Evolutionary conservation across 371 early-diverging fungal genomes (phyloP).

Genomic region (Saksenaea oblongispora): DNA sequence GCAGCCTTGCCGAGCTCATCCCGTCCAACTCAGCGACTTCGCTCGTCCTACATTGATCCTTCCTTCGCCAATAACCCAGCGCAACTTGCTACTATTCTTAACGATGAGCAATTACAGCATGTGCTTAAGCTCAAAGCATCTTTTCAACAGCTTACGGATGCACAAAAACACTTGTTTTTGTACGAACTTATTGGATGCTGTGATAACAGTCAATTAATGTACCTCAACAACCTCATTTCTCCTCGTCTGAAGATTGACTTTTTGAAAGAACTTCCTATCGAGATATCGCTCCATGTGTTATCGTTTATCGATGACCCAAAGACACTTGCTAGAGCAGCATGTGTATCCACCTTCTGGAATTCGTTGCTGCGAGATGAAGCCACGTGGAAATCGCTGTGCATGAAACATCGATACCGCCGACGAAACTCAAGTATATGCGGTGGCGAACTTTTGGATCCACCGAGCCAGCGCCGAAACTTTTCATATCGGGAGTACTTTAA

Average conservation of each 20-base stretch:
- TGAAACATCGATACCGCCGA: conserved; percentile 26
- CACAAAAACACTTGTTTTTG: conserved; percentile 31
- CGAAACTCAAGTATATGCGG: conserved; percentile 40
- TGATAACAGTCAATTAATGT: conserved; percentile 47
- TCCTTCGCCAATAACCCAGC: conserved; percentile 20
- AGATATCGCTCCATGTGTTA: conserved; percentile 72
- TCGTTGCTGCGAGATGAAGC: conserved; percentile 58
- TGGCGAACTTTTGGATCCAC: conserved; percentile 49
- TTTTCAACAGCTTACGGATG: conserved; percentile 28
- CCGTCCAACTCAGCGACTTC: no score
- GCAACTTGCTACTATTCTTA: conserved; percentile 28
- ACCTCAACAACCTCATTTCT: conserved; percentile 47
- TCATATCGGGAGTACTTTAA: conserved; percentile 80
- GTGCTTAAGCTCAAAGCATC: conserved; percentile 22
- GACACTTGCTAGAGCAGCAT: conserved; percentile 65
- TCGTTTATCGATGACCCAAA: conserved; percentile 58
- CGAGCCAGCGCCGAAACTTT: conserved; percentile 46
- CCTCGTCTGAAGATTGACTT: conserved; percentile 75
- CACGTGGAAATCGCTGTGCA: conserved; percentile 41
- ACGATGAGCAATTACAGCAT: conserved; percentile 40
- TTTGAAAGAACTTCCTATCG: conserved; percentile 66
- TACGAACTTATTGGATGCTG: conserved; percentile 44
- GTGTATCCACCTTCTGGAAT: conserved; percentile 74
- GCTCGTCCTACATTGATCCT: conserved; percentile 13
- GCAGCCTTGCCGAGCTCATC: no score